Evolutionary conservation across 2,329 filamentous ascomycete species (phyloP), one percentile per base, ranked within the genome.

Genomic region (Aspergillus ibericus): DNA sequence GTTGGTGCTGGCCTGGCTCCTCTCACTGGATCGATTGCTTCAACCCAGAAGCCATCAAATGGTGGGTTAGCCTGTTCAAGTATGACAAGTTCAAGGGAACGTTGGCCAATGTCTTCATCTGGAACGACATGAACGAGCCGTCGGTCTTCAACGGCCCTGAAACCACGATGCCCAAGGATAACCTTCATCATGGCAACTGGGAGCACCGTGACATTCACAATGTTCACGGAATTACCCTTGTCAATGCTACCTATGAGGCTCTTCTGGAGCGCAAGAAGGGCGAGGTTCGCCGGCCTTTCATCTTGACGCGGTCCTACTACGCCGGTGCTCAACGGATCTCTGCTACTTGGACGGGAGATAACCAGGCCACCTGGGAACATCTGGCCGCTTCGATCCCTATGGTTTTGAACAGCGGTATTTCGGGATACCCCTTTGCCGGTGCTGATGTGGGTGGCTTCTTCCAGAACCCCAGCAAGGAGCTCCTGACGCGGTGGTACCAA

Each of bases 121-220:
- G 95, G 95, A 99, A 99, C 75, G 95, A 99, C 75, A 99, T 99
- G 95, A 98, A 97, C 72, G 95, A 99, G 79, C 95, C 95, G 0
- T 98, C 95, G 0, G 95, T 99, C 1, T 99, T 99, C 81, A 98
- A 98, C 73, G 95, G 95, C 0, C 95, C 95, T 0, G 95, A 99
- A 76, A 96, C 92, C 3, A 98, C 93, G 5, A 98, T 98, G 93
- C 95, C 95, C 61, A 97, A 97, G 78, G 95, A 99, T 80, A 99
- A 99, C 73, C 77, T 99, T 29, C 95, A 99, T 73, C 80, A 90
- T 70, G 93, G 86, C 53, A 86, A 89, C 70, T 99, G 95, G 95
- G 95, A 99, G 76, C 95, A 99, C 74, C 90, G 95, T 63, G 95
- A 99, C 72, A 80, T 99, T 5, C 95, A 99, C 81, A 98, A 99